These are phyloP conservation scores for Alternaria ventricosa DNA, from an alignment of 2,329 filamentous ascomycete genomes.

Conservation along the genomic window DNA sequence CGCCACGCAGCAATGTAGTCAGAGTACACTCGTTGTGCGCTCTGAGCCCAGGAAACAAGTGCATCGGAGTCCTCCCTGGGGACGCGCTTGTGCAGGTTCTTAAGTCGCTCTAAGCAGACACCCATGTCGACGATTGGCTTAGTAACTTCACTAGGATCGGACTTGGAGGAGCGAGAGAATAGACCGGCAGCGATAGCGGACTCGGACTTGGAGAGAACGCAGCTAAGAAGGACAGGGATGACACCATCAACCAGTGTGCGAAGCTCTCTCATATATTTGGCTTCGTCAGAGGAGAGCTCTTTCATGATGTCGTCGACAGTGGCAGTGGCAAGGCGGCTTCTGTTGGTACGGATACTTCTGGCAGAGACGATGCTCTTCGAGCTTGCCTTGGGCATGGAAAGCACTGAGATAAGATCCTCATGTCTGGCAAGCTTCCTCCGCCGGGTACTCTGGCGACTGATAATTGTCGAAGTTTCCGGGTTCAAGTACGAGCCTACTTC, in stretches of 20 bases:
- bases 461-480: conserved; percentile 45
- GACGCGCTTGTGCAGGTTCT: conserved; percentile 78
- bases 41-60: conserved; percentile 81
- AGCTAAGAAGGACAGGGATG: conserved; percentile 86
- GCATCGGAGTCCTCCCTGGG: conserved; percentile 74
- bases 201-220: conserved; percentile 77
- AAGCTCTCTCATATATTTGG: conserved; percentile 86
- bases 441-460: conserved; percentile 57
- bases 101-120: conserved; percentile 83
- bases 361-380: conserved; percentile 76
- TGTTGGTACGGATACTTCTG: conserved; percentile 77
- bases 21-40: conserved; percentile 77
- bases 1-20: conserved; percentile 90
- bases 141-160: conserved; percentile 68
- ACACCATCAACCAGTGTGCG: conserved; percentile 94
- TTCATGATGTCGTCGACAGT: conserved; percentile 77
- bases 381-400: conserved; percentile 73
- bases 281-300: conserved; percentile 83
- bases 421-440: conserved; percentile 81
- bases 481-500: conserved; percentile 39
- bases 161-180: conserved; percentile 66
- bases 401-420: conserved; percentile 89
- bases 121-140: conserved; percentile 96
- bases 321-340: conserved; percentile 69
- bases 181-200: conserved; percentile 69